These are phyloP conservation scores for Coemansia sp. DNA, from an alignment of 192 early-diverging fungal species.

Conservation along the genomic window DNA sequence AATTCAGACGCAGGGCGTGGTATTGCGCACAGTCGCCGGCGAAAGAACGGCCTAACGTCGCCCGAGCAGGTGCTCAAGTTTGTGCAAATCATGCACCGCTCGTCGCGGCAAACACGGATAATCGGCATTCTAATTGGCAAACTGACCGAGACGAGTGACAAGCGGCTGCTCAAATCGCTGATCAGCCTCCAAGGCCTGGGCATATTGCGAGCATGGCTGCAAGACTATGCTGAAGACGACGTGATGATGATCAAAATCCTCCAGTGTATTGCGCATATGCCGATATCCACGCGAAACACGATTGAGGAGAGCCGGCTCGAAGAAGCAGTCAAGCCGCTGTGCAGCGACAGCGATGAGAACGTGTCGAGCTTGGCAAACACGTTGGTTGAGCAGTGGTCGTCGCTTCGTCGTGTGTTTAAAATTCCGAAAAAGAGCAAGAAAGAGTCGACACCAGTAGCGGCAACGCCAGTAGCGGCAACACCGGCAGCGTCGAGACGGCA, in stretches of 20 bases:
- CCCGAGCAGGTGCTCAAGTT: conserved; percentile 73
- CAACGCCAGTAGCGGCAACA: conserved; percentile 19
- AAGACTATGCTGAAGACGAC: conserved; percentile 61
- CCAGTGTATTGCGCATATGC: conserved; percentile 70
- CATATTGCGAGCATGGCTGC: conserved; percentile 56
- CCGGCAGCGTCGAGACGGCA: conserved; percentile 22
- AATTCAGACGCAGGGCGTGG: conserved; percentile 29
- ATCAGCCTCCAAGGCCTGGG: conserved; percentile 39
- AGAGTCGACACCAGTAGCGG: conserved; percentile 20
- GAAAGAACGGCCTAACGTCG: conserved; percentile 58
- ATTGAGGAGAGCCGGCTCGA: conserved; percentile 78
- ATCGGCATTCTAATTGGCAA: conserved; percentile 62
- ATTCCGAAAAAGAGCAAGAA: conserved; percentile 49
- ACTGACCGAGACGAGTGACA: conserved; percentile 58
- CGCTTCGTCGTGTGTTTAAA: conserved; percentile 42
- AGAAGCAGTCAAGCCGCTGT: conserved; percentile 58
- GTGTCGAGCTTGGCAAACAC: conserved; percentile 27
- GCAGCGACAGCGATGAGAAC: conserved; percentile 42
- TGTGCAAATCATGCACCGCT: conserved; percentile 72
- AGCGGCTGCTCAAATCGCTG: conserved; percentile 70
- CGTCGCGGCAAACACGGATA: conserved; percentile 55
- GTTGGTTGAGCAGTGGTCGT: conserved; percentile 41
- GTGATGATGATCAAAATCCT: conserved; percentile 64
- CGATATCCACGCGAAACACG: conserved; percentile 75
- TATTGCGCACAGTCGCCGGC: conserved; percentile 14